Percentiles rank a stretch among this genome's conserved stretches.
phyloP scores from a whole-genome alignment of 306 rosid species.

The Quercus glauca region DNA sequence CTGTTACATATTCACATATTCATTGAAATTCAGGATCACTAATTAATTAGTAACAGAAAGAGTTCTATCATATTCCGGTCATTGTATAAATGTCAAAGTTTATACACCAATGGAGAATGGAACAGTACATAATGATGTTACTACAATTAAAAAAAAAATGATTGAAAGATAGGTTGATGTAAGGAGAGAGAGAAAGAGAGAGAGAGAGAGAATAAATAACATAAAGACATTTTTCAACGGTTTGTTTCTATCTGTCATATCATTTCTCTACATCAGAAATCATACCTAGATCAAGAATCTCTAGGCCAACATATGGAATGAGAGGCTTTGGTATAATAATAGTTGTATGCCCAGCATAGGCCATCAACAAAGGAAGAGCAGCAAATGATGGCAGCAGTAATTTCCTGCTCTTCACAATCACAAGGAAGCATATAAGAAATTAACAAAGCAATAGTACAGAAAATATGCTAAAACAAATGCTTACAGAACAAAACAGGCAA shows the following conservation, averaged over 20 bases:
- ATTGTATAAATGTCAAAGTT: not conserved
- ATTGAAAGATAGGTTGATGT: not conserved
- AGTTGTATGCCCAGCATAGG: conserved; percentile 98
- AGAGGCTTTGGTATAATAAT: conserved; percentile 94
- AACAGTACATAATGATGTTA: not conserved
- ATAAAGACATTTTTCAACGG: not conserved
- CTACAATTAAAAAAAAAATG: not conserved
- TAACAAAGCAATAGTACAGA: conserved; percentile 22
- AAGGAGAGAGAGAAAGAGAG: not conserved
- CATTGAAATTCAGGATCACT: not conserved
- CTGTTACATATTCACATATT: not conserved
- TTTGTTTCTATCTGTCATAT: not conserved
- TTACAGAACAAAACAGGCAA: not conserved
- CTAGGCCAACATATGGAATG: conserved; percentile 63
- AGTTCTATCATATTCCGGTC: not conserved
- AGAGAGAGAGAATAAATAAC: not conserved
- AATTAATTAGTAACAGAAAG: not conserved
- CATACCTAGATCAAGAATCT: conserved; percentile 84
- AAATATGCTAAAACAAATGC: conserved; percentile 8
- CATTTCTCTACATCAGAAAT: not conserved
- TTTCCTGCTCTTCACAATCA: conserved; percentile 69
- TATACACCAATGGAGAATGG: not conserved
- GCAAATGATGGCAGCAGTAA: conserved; percentile 85
- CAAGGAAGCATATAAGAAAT: conserved; percentile 22
- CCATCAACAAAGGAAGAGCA: conserved; percentile 95